Conservation (phyloP, 2,329 filamentous ascomycete species). For the Verticillium nonalfalfae region DNA sequence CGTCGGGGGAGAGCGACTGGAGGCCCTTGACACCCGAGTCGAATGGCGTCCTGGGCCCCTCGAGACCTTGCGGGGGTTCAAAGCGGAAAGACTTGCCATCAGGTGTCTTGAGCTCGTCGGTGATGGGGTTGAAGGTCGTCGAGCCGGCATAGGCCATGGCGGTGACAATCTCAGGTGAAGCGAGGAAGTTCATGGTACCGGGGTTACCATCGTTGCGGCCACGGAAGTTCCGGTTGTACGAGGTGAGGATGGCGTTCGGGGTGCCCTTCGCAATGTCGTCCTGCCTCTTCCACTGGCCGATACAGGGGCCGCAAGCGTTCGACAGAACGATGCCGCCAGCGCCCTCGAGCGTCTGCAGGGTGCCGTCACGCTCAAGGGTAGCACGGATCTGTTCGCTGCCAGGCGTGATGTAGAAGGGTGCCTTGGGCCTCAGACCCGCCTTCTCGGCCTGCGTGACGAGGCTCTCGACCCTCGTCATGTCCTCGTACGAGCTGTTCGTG, state of each 20-base stretch:
- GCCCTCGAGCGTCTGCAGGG: slow-evolving; percentile 75
- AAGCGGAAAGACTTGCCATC: slow-evolving; percentile 82
- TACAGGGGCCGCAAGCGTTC: slow-evolving; percentile 91
- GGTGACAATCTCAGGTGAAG: slow-evolving; percentile 92
- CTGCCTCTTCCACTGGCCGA: slow-evolving; percentile 91
- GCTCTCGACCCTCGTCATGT: slow-evolving; percentile 93
- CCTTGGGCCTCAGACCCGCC: slow-evolving; percentile 83
- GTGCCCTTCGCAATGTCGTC: slow-evolving; percentile 81
- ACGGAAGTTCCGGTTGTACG: slow-evolving; percentile 98
- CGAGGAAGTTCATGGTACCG: slow-evolving; percentile 97
- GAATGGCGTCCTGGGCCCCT: slow-evolving; percentile 60
- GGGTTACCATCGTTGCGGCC: slow-evolving; percentile 96
- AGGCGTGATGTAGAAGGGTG: slow-evolving; percentile 93
- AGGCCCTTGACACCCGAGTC: slow-evolving; percentile 71
- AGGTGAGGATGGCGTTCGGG: slow-evolving; percentile 89
- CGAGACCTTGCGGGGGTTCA: slow-evolving; percentile 65
- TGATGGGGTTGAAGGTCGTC: slow-evolving; percentile 95
- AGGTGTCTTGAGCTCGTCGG: slow-evolving; percentile 74
- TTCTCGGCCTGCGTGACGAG: slow-evolving; percentile 85
- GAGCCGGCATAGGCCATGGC: slow-evolving; percentile 89
- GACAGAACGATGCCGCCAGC: slow-evolving; percentile 87
- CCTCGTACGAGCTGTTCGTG: slow-evolving; percentile 97
- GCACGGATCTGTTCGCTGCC: slow-evolving; percentile 96
- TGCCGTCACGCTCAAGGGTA: slow-evolving; percentile 83
- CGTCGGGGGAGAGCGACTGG: slow-evolving; percentile 66